Percentiles rank a stretch among this genome's conserved stretches.
Evolutionary conservation across 1,284 basidiomycete species (phyloP).

Genomic region (Tilletiopsis washingtonensis): DNA sequence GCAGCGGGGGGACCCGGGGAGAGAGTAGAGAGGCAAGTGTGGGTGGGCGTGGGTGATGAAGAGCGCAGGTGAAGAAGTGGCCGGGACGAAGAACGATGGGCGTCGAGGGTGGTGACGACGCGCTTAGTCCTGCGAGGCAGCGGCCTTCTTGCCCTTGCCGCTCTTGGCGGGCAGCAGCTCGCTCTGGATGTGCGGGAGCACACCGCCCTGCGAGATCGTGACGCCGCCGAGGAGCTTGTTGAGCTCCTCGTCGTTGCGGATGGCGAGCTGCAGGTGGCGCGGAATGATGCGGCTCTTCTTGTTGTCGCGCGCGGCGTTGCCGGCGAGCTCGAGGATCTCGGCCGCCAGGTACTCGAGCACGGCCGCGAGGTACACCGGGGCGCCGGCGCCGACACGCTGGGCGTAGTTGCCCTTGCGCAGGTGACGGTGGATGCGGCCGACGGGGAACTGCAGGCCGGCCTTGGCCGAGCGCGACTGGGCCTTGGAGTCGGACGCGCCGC

Average conservation of each 20-base stretch:
- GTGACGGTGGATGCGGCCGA: slow-evolving; percentile 78
- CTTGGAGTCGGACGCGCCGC: slow-evolving; percentile 50
- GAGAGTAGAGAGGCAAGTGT: too few relatives aligned
- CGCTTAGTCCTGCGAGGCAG: slow-evolving; percentile 45
- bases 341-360: slow-evolving; percentile 76
- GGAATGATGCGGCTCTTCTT: slow-evolving; percentile 85
- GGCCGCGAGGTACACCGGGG: slow-evolving; percentile 79
- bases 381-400: slow-evolving; percentile 64
- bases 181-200: slow-evolving; percentile 59
- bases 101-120: too few relatives aligned
- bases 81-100: too few relatives aligned
- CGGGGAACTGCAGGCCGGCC: slow-evolving; percentile 63
- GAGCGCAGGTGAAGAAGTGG: too few relatives aligned
- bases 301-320: slow-evolving; percentile 63
- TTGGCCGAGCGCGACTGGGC: slow-evolving; percentile 68
- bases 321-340: slow-evolving; percentile 79
- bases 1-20: too few relatives aligned
- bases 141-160: slow-evolving; percentile 51
- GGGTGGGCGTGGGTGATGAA: too few relatives aligned
- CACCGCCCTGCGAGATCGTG: slow-evolving; percentile 84
- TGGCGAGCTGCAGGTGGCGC: slow-evolving; percentile 79
- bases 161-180: slow-evolving; percentile 65
- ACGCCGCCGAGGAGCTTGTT: slow-evolving; percentile 73
- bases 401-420: slow-evolving; percentile 78
- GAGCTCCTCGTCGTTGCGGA: slow-evolving; percentile 57